Evolutionary conservation across 257 asterid species (phyloP), one percentile per base, ranked within the genome.

Genomic region (Hygrophila difformis): DNA sequence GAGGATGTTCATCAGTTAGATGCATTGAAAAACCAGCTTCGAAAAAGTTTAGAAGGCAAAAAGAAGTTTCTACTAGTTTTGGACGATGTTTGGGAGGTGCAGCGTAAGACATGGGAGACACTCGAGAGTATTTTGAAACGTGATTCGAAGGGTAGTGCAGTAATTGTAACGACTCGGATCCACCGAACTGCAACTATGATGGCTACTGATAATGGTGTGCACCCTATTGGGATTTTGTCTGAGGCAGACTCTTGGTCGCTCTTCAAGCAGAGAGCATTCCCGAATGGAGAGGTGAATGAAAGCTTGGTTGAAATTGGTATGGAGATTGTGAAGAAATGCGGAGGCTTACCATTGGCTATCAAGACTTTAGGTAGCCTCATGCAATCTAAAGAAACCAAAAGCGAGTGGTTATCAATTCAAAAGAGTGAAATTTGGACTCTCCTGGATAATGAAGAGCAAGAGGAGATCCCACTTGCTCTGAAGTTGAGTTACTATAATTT

Each of bases 81-180:
- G 49, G 72, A 65, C 13, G 77, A 64, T 58, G 56, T 65, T 1
- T 65, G 77, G 72, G 65, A 53, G 42, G 61, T 56, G 20, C 47
- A 61, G 2, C 19, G 31, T 11, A 2, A 31, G 35, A 9, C 52
- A 21, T 65, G 61, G 72, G 64, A 65, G 15, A 37, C 18, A 3
- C 36, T 70, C 29, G 61, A 43, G 47, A 48, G 53, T 18, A 44
- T 47, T 0, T 56, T 70, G 22, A 44, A 37, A 21, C 60, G 50
- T 3, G 55, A 66, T 18, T 49, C 55, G 8, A 19, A 37, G 24
- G 77, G 70, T 0, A 37, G 60, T 17, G 42, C 14, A 46, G 10
- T 70, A 0, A 24, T 69, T 4, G 69, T 56, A 0, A 61, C 61
- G 8, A 56, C 70, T 2, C 49, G 60, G 26, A 38, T 6, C 38